A percentile compares a stretch with the other conserved stretches of the same genome.
Conservation (phyloP, 2,329 filamentous ascomycete genomes). For the Pseudogymnoascus sp. region DNA sequence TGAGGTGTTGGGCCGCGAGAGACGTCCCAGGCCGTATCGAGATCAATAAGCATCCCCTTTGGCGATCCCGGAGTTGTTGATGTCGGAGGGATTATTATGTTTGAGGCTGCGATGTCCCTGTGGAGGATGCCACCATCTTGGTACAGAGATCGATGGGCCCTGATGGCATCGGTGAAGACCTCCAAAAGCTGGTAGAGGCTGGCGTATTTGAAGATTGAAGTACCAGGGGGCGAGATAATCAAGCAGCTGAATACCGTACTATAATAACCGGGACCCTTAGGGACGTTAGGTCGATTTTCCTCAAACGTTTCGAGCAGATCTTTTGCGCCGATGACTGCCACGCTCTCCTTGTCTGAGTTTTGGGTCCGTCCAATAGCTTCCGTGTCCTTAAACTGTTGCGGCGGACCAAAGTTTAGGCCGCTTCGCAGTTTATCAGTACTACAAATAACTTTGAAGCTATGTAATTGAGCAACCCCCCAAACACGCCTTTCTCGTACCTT, state of each 20-base stretch:
- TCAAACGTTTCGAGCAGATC: background rate
- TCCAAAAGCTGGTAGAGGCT: constrained; percentile 18
- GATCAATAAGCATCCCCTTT: constrained; percentile 21
- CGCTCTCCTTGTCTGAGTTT: background rate
- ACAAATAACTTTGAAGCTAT: constrained; percentile 23
- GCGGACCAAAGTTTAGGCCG: constrained; percentile 20
- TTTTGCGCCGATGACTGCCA: constrained; percentile 8
- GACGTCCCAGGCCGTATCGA: constrained; percentile 20
- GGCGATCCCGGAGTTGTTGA: background rate
- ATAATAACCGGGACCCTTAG: background rate
- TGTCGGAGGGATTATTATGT: constrained; percentile 14
- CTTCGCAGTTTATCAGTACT: constrained; percentile 23
- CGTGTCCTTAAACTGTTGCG: constrained; percentile 18
- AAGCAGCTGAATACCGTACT: constrained; percentile 17
- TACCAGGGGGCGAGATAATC: constrained; percentile 22
- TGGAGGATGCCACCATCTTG: constrained; percentile 21
- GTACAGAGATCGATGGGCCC: constrained; percentile 21
- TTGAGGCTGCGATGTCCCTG: constrained; percentile 20
- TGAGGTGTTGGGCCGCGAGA: constrained; percentile 9
- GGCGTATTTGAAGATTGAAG: constrained; percentile 19
- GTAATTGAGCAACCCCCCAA: constrained; percentile 26
- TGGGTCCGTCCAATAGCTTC: background rate
- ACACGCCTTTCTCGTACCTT: constrained; percentile 24
- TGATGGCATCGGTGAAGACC: constrained; percentile 21
- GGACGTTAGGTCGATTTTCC: background rate